Percentiles rank a stretch among this genome's conserved stretches.
phyloP scores from a whole-genome alignment of 345 rosid genomes.

The Cardiospermum halicacabum region DNA sequence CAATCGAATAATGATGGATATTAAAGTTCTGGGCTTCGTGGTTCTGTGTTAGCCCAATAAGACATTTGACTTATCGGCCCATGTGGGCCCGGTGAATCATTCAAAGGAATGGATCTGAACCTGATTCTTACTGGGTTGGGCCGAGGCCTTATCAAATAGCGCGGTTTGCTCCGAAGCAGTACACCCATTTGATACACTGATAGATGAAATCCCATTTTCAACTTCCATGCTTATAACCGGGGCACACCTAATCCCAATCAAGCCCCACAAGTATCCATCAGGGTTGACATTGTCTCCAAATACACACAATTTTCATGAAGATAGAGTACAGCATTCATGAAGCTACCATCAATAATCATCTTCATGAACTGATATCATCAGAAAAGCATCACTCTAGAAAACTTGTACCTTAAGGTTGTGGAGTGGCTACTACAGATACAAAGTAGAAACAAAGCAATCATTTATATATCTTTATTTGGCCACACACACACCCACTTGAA shows the following conservation, averaged over 20 bases:
- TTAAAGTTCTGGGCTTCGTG: too few species aligned
- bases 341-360: not conserved
- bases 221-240: not conserved
- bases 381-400: not conserved
- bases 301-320: conserved; percentile 1
- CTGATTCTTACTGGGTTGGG: too few species aligned
- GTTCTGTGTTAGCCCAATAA: too few species aligned
- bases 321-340: not conserved
- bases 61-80: too few species aligned
- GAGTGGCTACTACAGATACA: conserved; percentile 9
- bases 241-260: not conserved
- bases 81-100: too few species aligned
- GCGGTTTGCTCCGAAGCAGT: too few species aligned
- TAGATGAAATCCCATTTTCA: not conserved
- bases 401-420: conserved; percentile 16
- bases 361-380: not conserved
- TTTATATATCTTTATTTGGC: conserved; percentile 19
- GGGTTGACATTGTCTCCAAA: not conserved
- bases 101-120: too few species aligned
- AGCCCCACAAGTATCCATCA: not conserved
- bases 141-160: too few species aligned
- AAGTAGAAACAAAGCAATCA: conserved; percentile 33
- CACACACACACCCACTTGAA: conserved; percentile 29
- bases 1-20: too few species aligned
- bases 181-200: too few species aligned